Percentiles rank a stretch among this genome's conserved stretches.
phyloP scores from a whole-genome alignment of 208 protist species.

The Acanthamoeba royreba region DNA sequence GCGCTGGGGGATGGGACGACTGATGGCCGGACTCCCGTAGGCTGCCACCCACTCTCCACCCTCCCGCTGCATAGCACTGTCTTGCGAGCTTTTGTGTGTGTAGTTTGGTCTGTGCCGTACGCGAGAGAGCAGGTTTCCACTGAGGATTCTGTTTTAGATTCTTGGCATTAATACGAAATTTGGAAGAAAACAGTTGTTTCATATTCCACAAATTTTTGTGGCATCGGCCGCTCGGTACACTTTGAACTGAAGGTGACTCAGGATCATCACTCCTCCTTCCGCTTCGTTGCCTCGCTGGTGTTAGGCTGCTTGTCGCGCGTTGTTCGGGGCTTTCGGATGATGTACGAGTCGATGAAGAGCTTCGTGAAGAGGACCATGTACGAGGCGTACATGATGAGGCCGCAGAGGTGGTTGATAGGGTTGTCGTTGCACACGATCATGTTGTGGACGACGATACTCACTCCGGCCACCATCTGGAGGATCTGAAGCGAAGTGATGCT shows the following conservation, averaged over 20 bases:
- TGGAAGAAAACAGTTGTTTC: no score
- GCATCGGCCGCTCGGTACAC: no score
- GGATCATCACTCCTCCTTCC: no score
- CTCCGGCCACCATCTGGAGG: slow-evolving; percentile 87
- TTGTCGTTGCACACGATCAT: slow-evolving; percentile 24
- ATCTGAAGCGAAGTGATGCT: slow-evolving; percentile 59
- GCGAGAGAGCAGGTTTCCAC: no score
- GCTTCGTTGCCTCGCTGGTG: neutral
- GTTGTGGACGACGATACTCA: slow-evolving; percentile 21
- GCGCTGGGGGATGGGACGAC: neutral
- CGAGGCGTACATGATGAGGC: slow-evolving; percentile 87
- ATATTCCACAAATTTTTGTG: no score
- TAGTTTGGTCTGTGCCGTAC: no score
- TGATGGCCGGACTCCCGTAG: slow-evolving; percentile 32
- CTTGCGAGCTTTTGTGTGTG: no score
- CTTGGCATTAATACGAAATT: no score
- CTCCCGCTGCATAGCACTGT: neutral
- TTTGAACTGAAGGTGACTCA: no score
- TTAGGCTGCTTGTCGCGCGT: neutral
- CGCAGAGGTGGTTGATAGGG: neutral
- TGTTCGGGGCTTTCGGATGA: neutral
- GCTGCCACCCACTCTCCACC: slow-evolving; percentile 24
- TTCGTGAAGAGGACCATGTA: slow-evolving; percentile 90
- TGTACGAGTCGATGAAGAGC: slow-evolving; percentile 85
- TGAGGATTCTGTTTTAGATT: no score